phyloP scores from a whole-genome alignment of 2,329 filamentous ascomycete genomes.

The Teratosphaeria epicoccoides region DNA sequence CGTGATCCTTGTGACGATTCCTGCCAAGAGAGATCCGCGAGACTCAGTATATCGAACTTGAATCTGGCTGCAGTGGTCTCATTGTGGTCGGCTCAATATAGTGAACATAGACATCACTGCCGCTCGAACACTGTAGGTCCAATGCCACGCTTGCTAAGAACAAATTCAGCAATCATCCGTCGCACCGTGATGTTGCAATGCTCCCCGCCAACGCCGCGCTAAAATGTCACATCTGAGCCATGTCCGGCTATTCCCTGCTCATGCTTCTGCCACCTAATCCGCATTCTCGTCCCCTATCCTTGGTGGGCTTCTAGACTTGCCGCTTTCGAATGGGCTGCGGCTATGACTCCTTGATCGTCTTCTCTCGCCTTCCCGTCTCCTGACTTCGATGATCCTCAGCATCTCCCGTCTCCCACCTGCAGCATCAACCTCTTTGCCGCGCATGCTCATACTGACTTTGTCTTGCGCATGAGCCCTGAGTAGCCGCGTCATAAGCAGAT shows the following conservation, averaged over 20 bases:
- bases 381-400: slow-evolving; percentile 73
- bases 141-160: neutral
- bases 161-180: neutral
- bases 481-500: slow-evolving; percentile 76
- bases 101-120: neutral
- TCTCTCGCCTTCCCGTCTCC: slow-evolving; percentile 78
- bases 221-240: neutral
- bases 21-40: neutral
- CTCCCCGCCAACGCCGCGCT: neutral
- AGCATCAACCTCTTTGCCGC: slow-evolving; percentile 73
- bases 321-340: slow-evolving; percentile 9
- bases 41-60: too few relatives aligned
- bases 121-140: neutral
- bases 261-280: neutral
- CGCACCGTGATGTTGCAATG: neutral
- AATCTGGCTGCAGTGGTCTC: too few relatives aligned
- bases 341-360: slow-evolving; percentile 50
- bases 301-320: slow-evolving; percentile 18
- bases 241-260: neutral
- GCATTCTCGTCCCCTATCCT: slow-evolving; percentile 21
- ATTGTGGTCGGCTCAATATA: too few relatives aligned
- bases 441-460: slow-evolving; percentile 92
- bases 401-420: slow-evolving; percentile 77
- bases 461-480: slow-evolving; percentile 67
- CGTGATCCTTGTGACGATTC: neutral